phyloP scores from a whole-genome alignment of 371 early-diverging fungal genomes.

The Lichtheimia hyalospora region DNA sequence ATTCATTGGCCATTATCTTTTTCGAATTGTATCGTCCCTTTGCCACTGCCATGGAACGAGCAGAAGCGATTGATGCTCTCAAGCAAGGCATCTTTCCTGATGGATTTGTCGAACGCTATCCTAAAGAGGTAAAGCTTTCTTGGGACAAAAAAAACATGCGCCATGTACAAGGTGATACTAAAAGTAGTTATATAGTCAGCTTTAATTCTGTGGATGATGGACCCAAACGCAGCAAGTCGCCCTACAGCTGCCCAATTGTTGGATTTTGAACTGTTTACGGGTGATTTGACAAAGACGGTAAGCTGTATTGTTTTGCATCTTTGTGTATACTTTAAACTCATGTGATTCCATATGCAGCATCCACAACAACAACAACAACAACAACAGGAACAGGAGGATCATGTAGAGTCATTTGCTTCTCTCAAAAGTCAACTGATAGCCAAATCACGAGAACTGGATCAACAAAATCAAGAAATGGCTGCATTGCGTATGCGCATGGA shows the following conservation, averaged over 20 bases:
- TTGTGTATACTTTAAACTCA: background rate
- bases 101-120: slow-evolving; percentile 71
- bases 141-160: background rate
- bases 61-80: slow-evolving; percentile 58
- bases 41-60: slow-evolving; percentile 66
- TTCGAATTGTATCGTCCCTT: slow-evolving; percentile 73
- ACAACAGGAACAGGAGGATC: background rate
- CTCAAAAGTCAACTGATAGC: slow-evolving; percentile 22
- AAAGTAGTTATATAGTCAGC: slow-evolving; percentile 48
- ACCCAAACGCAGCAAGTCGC: slow-evolving; percentile 65
- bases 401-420: slow-evolving; percentile 7
- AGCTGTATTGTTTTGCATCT: background rate
- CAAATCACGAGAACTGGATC: slow-evolving; percentile 23
- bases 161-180: slow-evolving; percentile 2
- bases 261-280: slow-evolving; percentile 63
- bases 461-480: slow-evolving; percentile 30
- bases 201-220: slow-evolving; percentile 77
- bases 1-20: slow-evolving; percentile 70
- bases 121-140: slow-evolving; percentile 59
- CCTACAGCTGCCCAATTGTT: slow-evolving; percentile 78
- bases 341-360: no score
- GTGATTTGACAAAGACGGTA: background rate
- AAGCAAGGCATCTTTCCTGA: slow-evolving; percentile 71
- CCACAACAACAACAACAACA: background rate
- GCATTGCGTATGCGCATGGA: slow-evolving; percentile 20